Percentiles rank a stretch among this genome's conserved stretches.
Evolutionary conservation across 129 eudicot genomes (phyloP).

Genomic region (Cynara cardunculus): DNA sequence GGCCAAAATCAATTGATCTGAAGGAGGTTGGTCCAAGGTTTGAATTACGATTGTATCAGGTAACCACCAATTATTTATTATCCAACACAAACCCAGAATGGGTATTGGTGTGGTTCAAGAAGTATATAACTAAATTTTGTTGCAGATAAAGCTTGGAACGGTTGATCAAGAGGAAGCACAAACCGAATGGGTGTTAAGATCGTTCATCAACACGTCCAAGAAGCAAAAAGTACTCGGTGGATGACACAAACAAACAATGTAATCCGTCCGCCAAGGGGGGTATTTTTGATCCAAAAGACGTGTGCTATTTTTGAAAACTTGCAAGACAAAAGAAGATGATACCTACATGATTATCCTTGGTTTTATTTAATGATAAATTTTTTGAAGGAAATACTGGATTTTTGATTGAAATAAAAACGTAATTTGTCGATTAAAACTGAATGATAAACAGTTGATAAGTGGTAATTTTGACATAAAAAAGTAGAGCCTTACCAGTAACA

Average conservation of each 20-base stretch:
- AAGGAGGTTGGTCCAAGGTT: constrained; percentile 98
- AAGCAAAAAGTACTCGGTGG: constrained; percentile 61
- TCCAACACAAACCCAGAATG: too few species aligned
- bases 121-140: background rate
- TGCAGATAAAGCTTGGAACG: constrained; percentile 73
- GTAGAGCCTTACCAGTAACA: too few species aligned
- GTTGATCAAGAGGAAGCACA: constrained; percentile 78
- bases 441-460: too few species aligned
- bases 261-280: background rate
- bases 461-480: too few species aligned
- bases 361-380: too few species aligned
- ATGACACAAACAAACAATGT: constrained; percentile 12
- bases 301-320: background rate
- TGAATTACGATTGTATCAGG: constrained; percentile 74
- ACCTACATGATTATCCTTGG: background rate
- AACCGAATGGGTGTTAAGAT: constrained; percentile 53
- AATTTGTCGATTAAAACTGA: too few species aligned
- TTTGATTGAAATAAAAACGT: too few species aligned
- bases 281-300: background rate
- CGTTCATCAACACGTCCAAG: constrained; percentile 67
- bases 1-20: constrained; percentile 77
- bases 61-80: too few species aligned
- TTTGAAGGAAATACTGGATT: too few species aligned
- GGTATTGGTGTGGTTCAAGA: background rate
- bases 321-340: background rate